These are phyloP conservation scores for Phaseolus coccineus DNA, from an alignment of 331 rosid genomes.

Conservation along the genomic window DNA sequence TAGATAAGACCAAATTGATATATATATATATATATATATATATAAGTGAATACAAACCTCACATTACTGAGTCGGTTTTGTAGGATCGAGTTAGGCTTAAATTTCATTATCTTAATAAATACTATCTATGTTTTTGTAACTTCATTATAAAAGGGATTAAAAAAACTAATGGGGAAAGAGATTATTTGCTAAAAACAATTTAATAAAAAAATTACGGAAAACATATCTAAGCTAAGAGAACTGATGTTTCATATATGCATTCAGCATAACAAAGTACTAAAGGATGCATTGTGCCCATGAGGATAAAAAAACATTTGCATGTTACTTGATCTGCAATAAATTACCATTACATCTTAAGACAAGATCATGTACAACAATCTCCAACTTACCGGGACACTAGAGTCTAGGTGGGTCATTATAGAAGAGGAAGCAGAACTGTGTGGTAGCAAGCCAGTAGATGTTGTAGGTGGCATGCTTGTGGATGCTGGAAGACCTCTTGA, in stretches of 20 bases:
- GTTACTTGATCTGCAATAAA: neutral
- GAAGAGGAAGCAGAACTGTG: conserved; percentile 58
- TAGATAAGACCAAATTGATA: no score
- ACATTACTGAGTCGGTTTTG: no score
- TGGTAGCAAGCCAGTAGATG: conserved; percentile 53
- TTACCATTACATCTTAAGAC: neutral
- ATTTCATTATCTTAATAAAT: no score
- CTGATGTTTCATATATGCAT: neutral
- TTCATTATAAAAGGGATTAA: neutral
- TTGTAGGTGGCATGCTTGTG: conserved; percentile 49
- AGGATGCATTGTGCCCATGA: conserved; percentile 19
- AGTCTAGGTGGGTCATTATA: conserved; percentile 54
- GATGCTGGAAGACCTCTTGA: conserved; percentile 65
- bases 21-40: no score
- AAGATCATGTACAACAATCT: conserved; percentile 1
- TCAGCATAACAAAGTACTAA: conserved; percentile 1
- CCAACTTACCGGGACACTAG: conserved; percentile 54
- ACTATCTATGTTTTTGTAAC: neutral
- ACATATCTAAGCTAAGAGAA: neutral
- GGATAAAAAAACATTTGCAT: neutral
- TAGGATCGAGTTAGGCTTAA: no score
- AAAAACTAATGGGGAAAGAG: neutral
- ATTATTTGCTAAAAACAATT: neutral
- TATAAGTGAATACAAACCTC: no score
- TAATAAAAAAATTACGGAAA: conserved; percentile 16